Evolutionary conservation across 257 asterid genomes (phyloP), one percentile per base, ranked within the genome.

Genomic region (Solanum medicagineum): DNA sequence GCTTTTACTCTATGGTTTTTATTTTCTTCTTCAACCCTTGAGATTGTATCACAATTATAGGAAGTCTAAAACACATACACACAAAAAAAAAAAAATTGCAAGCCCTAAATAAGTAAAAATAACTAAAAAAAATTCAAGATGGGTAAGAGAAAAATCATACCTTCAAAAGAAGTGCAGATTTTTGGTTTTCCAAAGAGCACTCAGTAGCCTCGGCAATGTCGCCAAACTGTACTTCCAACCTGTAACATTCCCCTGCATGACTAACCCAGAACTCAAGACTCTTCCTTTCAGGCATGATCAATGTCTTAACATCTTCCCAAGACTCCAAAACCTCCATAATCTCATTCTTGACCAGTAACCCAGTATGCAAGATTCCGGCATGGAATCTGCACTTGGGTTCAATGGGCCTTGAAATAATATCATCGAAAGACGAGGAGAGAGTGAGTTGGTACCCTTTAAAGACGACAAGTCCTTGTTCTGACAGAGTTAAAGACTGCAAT

Each of bases 261-360:
- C 80, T 68, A 86, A 96, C 86, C 89, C 92, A 90, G 81, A 94
- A 88, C 68, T 93, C 92, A 71, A 96, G 56, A 68, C 49, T 89
- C 79, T 86, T 87, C 89, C 92, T 95, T 89, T 95, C 98, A n/a
- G 97, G 98, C 93, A 92, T 87, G 69, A 96, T 86, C 98, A 93
- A 95, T 22, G 90, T 74, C 82, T 68, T 92, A 59, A 88, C 91
- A 80, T 87, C 91, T 22, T 85, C 87, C 98, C 98, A 96, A 10
- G 85, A 63, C 69, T 96, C 97, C 92, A 94, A 83, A 86, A 91
- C 74, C 69, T 92, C 90, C 91, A 96, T 74, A 69, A 91, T 83
- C 83, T 91, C 91, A 59, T 32, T 82, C 24, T 90, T 89, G 2
- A 86, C 84, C 97, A 94, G 85, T 24, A 93, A 20, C 59, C 98